Evolutionary conservation across 106 monocot genomes (phyloP), one percentile per base, ranked within the genome.

Genomic region (Chionographis japonica): DNA sequence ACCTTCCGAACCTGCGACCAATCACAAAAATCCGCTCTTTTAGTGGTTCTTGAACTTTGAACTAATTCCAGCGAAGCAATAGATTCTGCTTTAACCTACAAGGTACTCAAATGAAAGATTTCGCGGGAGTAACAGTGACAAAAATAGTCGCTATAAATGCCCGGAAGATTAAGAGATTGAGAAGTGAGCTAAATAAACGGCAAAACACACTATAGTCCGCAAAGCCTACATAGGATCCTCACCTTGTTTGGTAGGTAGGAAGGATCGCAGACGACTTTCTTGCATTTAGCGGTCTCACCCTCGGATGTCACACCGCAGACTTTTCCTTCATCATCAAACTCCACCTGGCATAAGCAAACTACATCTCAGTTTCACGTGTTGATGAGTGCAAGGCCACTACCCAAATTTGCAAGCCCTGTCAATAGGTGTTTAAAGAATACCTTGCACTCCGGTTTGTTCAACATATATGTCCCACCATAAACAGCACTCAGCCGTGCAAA

Each of bases 401-500:
- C 27, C 27, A 27, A 0, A 27, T 27, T 27, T 27, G 27, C 27
- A 27, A 27, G 27, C 27, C 27, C 5, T 46, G 46, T 46, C 5
- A 46, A 46, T 46, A 10, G 9, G 46, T 46, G 5, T 2, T 27
- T 46, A 10, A 57, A 37, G 37, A 59, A 41, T 82, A 94, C 94
- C 89, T 94, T 94, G 82, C 94, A 94, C 61, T 90, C 82, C 73
- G 86, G 85, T 64, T 94, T 94, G 58, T 82, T 87, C 43, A 90
- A 70, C 94, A 94, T 90, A 71, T 94, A 94, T 62, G 94, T 94
- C 10, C 94, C 94, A 63, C 94, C 94, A 78, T 94, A 94, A 73
- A 90, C 94, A 80, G 90, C 94, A 84, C 94, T 94, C 11, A 94
- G 86, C 12, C 94, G 81, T 62, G 94, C 89, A 87, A 94, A 90